Conservation (phyloP, 1,284 basidiomycete species). For the Fomitopsis pinicola region DNA sequence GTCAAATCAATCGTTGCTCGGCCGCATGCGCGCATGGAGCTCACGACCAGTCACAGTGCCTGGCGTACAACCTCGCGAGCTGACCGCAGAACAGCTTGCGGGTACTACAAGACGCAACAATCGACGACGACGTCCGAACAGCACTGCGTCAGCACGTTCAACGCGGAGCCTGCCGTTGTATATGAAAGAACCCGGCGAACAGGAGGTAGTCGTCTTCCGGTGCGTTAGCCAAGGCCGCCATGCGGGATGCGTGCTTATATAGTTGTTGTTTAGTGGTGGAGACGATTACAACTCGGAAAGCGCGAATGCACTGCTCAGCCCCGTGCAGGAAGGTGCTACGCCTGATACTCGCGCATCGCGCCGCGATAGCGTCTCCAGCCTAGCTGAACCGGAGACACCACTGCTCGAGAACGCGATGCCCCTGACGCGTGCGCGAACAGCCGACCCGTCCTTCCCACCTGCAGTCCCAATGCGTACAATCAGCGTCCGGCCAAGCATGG, state of each 20-base stretch:
- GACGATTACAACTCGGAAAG: conserved; percentile 23
- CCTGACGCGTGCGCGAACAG: background rate
- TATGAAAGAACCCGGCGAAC: conserved; percentile 75
- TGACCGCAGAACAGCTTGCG: conserved; percentile 30
- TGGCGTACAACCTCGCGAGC: conserved; percentile 21
- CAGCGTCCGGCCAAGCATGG: conserved; percentile 17
- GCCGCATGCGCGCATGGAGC: conserved; percentile 11
- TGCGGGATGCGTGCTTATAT: background rate
- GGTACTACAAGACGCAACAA: conserved; percentile 15
- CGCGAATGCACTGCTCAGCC: conserved; percentile 29
- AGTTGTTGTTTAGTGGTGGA: conserved; percentile 29
- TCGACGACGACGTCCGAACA: conserved; percentile 42
- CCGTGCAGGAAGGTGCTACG: conserved; percentile 28
- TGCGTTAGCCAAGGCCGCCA: conserved; percentile 21
- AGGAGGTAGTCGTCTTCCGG: conserved; percentile 72
- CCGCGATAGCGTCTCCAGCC: conserved; percentile 2
- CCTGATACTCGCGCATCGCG: conserved; percentile 10
- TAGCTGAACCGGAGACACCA: conserved; percentile 17
- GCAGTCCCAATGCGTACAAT: background rate
- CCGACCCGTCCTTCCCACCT: conserved; percentile 4
- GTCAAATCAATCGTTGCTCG: background rate
- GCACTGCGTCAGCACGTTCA: conserved; percentile 62
- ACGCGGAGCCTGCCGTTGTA: conserved; percentile 70
- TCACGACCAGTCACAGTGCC: conserved; percentile 14
- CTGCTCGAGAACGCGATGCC: conserved; percentile 14